Percentiles rank a stretch among this genome's conserved stretches.
These are phyloP conservation scores for Kodamaea sp. DNA, from an alignment of 1,139 yeast species.

Conservation along the genomic window DNA sequence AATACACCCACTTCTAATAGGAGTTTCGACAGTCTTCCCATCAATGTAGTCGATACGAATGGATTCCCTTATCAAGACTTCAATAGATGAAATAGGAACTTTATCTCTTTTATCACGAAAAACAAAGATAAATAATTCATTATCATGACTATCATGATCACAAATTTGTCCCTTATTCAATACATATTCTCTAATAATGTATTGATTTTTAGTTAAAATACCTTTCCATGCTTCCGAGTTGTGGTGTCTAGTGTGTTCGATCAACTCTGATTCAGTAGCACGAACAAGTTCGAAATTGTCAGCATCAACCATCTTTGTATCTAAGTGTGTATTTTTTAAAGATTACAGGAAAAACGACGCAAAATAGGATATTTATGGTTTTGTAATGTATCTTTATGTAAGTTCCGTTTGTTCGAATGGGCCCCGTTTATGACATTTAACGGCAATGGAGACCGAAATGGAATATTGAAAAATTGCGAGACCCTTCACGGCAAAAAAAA, in stretches of 20 bases:
- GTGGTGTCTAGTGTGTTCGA: slow-evolving; percentile 45
- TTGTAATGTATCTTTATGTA: neutral
- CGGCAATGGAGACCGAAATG: slow-evolving; percentile 5
- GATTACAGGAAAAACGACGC: neutral
- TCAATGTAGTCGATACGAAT: slow-evolving; percentile 21
- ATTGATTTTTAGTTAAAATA: slow-evolving; percentile 41
- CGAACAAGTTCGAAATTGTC: slow-evolving; percentile 12
- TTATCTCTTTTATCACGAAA: slow-evolving; percentile 22
- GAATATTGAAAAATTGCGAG: too few relatives aligned
- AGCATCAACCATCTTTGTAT: neutral
- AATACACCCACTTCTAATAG: slow-evolving; percentile 19
- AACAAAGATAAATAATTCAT: slow-evolving; percentile 29
- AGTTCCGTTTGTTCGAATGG: neutral
- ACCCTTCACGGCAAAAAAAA: too few relatives aligned
- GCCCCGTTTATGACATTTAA: slow-evolving; percentile 4
- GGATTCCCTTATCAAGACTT: slow-evolving; percentile 33
- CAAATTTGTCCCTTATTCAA: slow-evolving; percentile 37
- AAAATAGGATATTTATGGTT: neutral
- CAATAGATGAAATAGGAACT: slow-evolving; percentile 32
- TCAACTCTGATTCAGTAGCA: slow-evolving; percentile 24
- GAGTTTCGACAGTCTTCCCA: slow-evolving; percentile 18
- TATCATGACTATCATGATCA: slow-evolving; percentile 15
- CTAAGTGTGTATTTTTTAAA: neutral
- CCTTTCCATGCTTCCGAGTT: slow-evolving; percentile 57
- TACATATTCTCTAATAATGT: slow-evolving; percentile 47